Conservation (phyloP, 75 land plant genomes). For the Sequoiadendron giganteum region DNA sequence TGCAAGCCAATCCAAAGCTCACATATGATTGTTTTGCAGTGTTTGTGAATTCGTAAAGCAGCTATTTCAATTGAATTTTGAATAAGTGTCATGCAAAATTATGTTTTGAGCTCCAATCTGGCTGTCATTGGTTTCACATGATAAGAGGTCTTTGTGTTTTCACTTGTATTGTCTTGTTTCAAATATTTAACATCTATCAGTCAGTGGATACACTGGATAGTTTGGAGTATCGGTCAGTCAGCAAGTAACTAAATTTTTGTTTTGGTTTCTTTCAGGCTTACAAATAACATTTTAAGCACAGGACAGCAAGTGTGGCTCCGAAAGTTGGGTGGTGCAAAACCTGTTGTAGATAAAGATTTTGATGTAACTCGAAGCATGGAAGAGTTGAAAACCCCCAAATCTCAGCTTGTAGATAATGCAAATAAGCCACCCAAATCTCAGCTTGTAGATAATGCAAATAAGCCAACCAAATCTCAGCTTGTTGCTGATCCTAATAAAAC, state of each 20-base stretch:
- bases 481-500: conserved; percentile 22
- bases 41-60: neutral
- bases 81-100: neutral
- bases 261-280: conserved; percentile 62
- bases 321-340: conserved; percentile 79
- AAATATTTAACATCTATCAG: neutral
- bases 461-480: conserved; percentile 12
- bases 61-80: neutral
- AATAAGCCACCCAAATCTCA: conserved; percentile 21
- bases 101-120: neutral
- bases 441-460: conserved; percentile 19
- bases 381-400: conserved; percentile 26
- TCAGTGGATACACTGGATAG: neutral
- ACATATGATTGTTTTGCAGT: neutral
- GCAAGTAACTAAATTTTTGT: neutral
- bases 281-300: conserved; percentile 93
- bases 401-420: conserved; percentile 19
- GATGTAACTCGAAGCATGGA: conserved; percentile 37
- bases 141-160: neutral
- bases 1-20: neutral
- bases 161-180: neutral
- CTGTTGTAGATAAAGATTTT: conserved; percentile 27
- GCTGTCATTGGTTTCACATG: neutral
- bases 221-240: neutral
- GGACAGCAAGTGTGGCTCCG: conserved; percentile 91